Evolutionary conservation across 305 asterid genomes (phyloP).

Genomic region (Plantago coronopus): DNA sequence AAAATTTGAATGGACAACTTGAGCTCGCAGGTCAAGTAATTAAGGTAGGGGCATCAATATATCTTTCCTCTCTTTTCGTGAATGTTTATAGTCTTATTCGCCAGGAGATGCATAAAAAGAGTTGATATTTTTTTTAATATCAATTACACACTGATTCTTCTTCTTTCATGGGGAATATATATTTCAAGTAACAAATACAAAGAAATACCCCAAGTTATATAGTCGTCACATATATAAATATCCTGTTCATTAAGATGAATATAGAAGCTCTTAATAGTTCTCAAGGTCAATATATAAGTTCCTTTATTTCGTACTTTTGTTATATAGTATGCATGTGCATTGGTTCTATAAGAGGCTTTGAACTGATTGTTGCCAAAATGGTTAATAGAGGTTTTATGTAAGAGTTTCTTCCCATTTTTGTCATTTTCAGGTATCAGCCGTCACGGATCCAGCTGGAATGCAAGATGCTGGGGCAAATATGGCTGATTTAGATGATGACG

Average conservation of each 20-base stretch:
- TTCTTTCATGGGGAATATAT: too few relatives aligned
- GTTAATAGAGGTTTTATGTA: conserved; percentile 10
- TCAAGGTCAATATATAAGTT: too few relatives aligned
- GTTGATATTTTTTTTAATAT: conserved; percentile 1
- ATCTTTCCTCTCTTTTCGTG: conserved; percentile 8
- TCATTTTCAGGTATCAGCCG: conserved; percentile 56
- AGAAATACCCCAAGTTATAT: background rate
- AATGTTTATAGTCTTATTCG: conserved; percentile 3
- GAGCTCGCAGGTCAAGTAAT: conserved; percentile 68
- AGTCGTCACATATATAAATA: background rate
- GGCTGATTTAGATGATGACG: conserved; percentile 68
- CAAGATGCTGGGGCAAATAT: conserved; percentile 57
- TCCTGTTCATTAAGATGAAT: background rate
- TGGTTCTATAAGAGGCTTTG: background rate
- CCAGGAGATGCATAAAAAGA: conserved; percentile 15
- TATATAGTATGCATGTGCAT: too few relatives aligned
- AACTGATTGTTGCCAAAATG: conserved; percentile 6
- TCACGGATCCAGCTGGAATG: conserved; percentile 57
- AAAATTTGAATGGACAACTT: conserved; percentile 62
- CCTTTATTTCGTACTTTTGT: too few relatives aligned
- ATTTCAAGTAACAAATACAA: conserved; percentile 5
- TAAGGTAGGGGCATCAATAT: conserved; percentile 39
- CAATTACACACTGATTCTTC: too few relatives aligned
- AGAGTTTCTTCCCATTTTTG: conserved; percentile 10
- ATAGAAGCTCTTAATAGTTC: background rate